Evolutionary conservation across 208 protist species (phyloP).

Genomic region (Vickermania ingenoplastis): DNA sequence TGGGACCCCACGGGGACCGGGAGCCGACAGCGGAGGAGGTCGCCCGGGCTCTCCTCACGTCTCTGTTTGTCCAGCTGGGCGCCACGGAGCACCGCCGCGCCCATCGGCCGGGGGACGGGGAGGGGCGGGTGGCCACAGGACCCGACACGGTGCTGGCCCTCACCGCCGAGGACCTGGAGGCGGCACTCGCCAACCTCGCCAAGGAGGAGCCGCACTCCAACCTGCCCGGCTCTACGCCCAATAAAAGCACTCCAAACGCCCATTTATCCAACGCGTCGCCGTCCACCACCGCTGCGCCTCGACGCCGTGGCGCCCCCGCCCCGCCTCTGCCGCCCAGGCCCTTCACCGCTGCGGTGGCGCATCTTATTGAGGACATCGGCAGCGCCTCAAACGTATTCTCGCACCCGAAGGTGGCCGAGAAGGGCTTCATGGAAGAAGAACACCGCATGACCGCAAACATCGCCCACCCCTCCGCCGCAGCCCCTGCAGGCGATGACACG

Average conservation of each 20-base stretch:
- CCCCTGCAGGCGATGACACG: background rate
- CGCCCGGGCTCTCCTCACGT: background rate
- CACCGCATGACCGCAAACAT: background rate
- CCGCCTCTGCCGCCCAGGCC: background rate
- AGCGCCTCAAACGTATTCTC: background rate
- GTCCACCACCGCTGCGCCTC: background rate
- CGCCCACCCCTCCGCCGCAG: background rate
- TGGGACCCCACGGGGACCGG: background rate
- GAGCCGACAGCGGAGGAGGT: background rate
- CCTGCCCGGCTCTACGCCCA: background rate
- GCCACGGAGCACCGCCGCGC: background rate
- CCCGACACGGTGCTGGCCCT: background rate
- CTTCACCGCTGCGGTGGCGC: background rate
- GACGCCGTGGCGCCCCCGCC: background rate
- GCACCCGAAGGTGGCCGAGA: background rate
- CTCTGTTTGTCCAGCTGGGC: background rate
- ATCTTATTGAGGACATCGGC: background rate
- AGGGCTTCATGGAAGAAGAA: background rate
- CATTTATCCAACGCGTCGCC: background rate
- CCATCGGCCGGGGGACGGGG: background rate
- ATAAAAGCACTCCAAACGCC: background rate
- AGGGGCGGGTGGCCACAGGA: background rate
- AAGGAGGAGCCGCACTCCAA: background rate
- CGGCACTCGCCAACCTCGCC: background rate
- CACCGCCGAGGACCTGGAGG: background rate